Evolutionary conservation across 2,329 filamentous ascomycete species (phyloP), one percentile per base, ranked within the genome.

Genomic region (Sporothrix luriei): DNA sequence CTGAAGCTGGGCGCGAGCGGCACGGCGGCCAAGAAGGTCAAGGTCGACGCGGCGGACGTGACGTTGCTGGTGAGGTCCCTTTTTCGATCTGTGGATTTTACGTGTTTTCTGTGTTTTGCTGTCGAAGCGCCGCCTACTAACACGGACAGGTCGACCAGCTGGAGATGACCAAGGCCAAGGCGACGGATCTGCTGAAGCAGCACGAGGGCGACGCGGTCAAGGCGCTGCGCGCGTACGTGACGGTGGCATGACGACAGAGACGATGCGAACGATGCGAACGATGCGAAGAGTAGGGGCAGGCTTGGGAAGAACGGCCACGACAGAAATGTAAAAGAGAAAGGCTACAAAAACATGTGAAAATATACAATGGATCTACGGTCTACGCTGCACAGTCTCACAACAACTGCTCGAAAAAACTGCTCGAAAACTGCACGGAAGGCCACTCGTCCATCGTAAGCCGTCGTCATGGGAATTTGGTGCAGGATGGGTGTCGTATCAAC

Each of bases 41-140:
- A 94, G 82, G 87, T 94, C 59, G 91, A 93, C 72, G 80, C 86
- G 6, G 87, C 85, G 2, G 91, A 94, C 78, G 90, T 94, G 5
- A 79, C 84, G 4, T 79, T 94, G 65, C 77, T 94, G 78, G 90
- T 91, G 77, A 73, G 87, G 81, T n/a, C 26, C 26, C 13, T 5
- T 14, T 5, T 24, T n/a, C n/a, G n/a, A n/a, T n/a, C n/a, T n/a
- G n/a, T n/a, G n/a, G n/a, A n/a, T n/a, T n/a, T n/a, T n/a, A n/a
- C n/a, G n/a, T 33, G 11, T 55, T 19, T 19, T 2, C 16, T 48
- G 21, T 48, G 21, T 40, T 29, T 57, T n/a, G 38, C 52, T n/a
- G 9, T 7, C 38, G 13, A 49, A 29, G 24, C 26, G 9, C 33
- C 6, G 33, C 33, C 33, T 33, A 33, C 33, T 14, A 16, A 52